Percentiles rank a stretch among this genome's conserved stretches.
These are phyloP conservation scores for Suillus tomentosus DNA, from an alignment of 768 basidiomycete genomes.

Conservation along the genomic window DNA sequence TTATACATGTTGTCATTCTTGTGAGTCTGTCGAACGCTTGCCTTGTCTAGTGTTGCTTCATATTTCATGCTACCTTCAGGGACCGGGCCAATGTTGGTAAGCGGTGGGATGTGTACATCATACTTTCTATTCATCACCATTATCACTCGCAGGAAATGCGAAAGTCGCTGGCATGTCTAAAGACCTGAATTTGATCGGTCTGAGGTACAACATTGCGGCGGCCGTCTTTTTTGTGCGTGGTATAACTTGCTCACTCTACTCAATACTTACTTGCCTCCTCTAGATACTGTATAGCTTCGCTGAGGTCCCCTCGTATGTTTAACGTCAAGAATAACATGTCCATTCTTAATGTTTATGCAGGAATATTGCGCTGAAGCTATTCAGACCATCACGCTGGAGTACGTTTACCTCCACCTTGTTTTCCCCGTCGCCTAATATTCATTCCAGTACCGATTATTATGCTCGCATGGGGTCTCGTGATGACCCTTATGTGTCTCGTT, in stretches of 20 bases:
- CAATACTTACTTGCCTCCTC: background rate
- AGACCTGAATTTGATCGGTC: conserved; percentile 37
- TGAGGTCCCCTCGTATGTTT: conserved; percentile 40
- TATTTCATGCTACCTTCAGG: conserved; percentile 20
- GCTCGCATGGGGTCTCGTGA: conserved; percentile 42
- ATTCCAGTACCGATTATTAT: conserved; percentile 40
- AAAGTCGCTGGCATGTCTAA: conserved; percentile 46
- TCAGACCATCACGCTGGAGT: conserved; percentile 40
- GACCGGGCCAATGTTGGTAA: conserved; percentile 49
- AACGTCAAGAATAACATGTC: background rate
- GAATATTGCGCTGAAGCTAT: conserved; percentile 40
- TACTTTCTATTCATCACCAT: background rate
- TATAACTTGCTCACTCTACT: background rate
- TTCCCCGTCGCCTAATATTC: conserved; percentile 13
- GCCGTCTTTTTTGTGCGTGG: conserved; percentile 40
- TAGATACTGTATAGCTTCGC: conserved; percentile 40
- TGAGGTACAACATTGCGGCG: conserved; percentile 39
- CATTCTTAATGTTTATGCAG: conserved; percentile 22
- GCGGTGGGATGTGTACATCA: conserved; percentile 11
- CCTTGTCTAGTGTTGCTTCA: conserved; percentile 1
- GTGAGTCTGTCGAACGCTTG: conserved; percentile 30
- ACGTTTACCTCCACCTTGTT: conserved; percentile 11
- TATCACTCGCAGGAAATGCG: conserved; percentile 37
- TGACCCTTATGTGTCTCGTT: conserved; percentile 41
- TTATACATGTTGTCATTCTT: conserved; percentile 49